Base-by-base conservation (phyloP, 2,329 filamentous ascomycete genomes). In the Xylaria hypoxylon region DNA sequence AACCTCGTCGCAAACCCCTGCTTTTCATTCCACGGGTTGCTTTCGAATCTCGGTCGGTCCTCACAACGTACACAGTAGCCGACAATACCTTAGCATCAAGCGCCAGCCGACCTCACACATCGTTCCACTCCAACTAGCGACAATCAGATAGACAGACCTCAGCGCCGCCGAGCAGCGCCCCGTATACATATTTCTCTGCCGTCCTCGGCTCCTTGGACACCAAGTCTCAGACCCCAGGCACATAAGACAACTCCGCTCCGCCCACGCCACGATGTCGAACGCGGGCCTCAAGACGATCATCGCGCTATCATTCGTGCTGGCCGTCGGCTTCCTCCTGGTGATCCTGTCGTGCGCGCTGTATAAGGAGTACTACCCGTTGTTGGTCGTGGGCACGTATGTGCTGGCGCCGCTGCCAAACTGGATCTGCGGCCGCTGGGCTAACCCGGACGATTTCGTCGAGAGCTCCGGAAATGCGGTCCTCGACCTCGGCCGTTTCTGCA, bases 211-310 rank as follows among this genome's bases (percentile, higher is more conserved):
- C 28, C 33, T 19, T 24, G 15, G 35, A 51, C 40, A 15, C 31
- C 28, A 31, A 26, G n/a, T 38, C 19, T 13, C 13, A n/a, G 44
- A 40, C 19, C 22, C 13, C 26, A 40, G 61, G 22, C 28, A 31
- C n/a, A 13, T 13, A 51, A 33, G 19, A 2, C 22, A 1, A 3
- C 33, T 47, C 62, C 44, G 51, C 57, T 33, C 72, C 68, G 26
- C 50, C 28, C 13, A 28, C 56, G 68, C 77, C 82, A 85, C 75
- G 70, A 88, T 89, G 86, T 80, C 86, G 83, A 88, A 92, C 85
- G 94, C 96, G 75, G 96, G 96, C 79, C 90, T 99, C 77, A 98
- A 97, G 84, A 99, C 96, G 73, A 99, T 99, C 82, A 99, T 99
- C 81, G 93, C 93, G 71, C 92, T 99, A 74, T 98, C 96, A 79